Percentiles rank a stretch among this genome's conserved stretches.
These are phyloP conservation scores for Colletotrichum liaoningense DNA, from an alignment of 2,329 filamentous ascomycete species.

Conservation along the genomic window DNA sequence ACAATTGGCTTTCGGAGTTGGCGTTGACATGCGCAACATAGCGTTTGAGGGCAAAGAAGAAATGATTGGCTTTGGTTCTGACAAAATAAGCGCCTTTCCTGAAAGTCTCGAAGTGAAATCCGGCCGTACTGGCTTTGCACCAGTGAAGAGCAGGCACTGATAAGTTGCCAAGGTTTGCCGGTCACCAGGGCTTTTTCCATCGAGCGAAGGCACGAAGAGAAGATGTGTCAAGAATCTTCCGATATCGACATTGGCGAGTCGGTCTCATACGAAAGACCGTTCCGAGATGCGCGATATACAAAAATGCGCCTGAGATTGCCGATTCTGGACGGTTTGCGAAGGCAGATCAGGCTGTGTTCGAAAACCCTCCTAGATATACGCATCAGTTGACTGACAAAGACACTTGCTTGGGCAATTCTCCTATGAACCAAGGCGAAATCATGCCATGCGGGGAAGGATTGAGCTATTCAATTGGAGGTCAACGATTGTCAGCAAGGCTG, in stretches of 20 bases:
- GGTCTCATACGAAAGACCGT: neutral
- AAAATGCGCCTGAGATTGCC: neutral
- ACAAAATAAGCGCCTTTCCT: neutral
- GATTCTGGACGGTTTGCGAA: neutral
- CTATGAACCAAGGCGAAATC: neutral
- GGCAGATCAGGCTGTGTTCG: neutral
- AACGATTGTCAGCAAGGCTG: neutral
- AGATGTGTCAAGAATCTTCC: neutral
- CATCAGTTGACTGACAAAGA: neutral
- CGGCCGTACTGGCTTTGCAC: too few species aligned
- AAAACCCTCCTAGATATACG: neutral
- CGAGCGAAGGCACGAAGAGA: neutral
- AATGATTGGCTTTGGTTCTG: neutral
- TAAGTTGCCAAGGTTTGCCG: neutral
- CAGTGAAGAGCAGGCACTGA: too few species aligned
- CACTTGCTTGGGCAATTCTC: neutral
- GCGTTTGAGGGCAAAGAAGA: neutral
- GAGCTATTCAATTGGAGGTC: neutral
- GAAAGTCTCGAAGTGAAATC: neutral
- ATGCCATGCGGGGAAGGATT: too few species aligned
- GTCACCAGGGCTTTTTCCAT: neutral
- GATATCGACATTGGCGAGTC: neutral
- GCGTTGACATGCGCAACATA: constrained; percentile 1
- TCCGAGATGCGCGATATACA: neutral
- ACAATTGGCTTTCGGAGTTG: neutral